These are phyloP conservation scores for Quercus phellos DNA, from an alignment of 331 rosid species.

Conservation along the genomic window DNA sequence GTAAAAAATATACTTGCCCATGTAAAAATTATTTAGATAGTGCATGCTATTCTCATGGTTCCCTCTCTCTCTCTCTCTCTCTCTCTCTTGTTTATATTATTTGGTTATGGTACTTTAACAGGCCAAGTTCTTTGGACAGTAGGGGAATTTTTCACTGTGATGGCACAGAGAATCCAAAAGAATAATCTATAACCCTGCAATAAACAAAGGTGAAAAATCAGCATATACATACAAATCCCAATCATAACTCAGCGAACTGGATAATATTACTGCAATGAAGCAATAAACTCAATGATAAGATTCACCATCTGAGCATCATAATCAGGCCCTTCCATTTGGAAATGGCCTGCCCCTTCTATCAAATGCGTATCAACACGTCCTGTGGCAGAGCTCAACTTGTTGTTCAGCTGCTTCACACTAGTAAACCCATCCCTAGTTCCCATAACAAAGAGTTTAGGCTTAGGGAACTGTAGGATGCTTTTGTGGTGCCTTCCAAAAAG, in stretches of 20 bases:
- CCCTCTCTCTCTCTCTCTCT: not conserved
- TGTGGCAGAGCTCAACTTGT: slow-evolving; percentile 59
- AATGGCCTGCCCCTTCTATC: slow-evolving; percentile 78
- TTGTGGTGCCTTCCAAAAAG: slow-evolving; percentile 88
- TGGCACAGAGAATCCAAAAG: slow-evolving; percentile 15
- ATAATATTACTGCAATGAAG: slow-evolving; percentile 36
- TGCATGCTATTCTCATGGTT: not conserved
- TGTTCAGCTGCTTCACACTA: slow-evolving; percentile 66
- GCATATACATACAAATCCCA: slow-evolving; percentile 25
- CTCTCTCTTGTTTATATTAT: not conserved
- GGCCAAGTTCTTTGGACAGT: not conserved
- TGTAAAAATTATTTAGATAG: slow-evolving; percentile 21
- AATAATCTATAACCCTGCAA: slow-evolving; percentile 32
- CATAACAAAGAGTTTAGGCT: slow-evolving; percentile 85
- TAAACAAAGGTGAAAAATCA: slow-evolving; percentile 13
- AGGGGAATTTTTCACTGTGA: slow-evolving; percentile 1
- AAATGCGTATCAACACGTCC: slow-evolving; percentile 68
- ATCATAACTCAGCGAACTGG: slow-evolving; percentile 1
- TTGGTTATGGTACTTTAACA: not conserved
- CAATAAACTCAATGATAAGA: slow-evolving; percentile 48
- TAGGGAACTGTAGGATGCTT: slow-evolving; percentile 58
- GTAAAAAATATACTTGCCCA: slow-evolving; percentile 22
- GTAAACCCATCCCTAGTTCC: slow-evolving; percentile 91
- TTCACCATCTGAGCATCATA: slow-evolving; percentile 75
- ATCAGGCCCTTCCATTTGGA: slow-evolving; percentile 90